Conservation (phyloP, 306 rosid genomes). For the Canavalia gladiata region DNA sequence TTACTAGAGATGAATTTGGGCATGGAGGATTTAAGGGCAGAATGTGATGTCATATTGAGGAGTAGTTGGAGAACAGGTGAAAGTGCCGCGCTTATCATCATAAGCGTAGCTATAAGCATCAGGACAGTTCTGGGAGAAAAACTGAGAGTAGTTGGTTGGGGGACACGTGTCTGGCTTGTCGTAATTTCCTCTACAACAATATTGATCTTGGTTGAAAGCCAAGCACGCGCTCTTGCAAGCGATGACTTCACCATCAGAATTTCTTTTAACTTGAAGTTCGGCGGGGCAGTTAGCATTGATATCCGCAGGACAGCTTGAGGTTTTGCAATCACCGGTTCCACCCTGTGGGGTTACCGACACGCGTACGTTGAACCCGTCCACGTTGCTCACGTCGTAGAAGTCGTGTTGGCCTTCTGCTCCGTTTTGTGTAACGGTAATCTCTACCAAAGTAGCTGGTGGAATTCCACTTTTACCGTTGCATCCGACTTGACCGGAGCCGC, state of each 20-base stretch:
- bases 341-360: conserved; percentile 58
- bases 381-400: conserved; percentile 70
- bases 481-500: conserved; percentile 61
- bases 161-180: conserved; percentile 43
- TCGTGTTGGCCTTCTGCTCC: conserved; percentile 56
- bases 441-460: conserved; percentile 63
- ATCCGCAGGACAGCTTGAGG: conserved; percentile 47
- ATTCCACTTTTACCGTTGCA: conserved; percentile 72
- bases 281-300: conserved; percentile 55
- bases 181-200: conserved; percentile 59
- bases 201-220: conserved; percentile 58
- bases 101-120: no score
- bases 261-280: conserved; percentile 42
- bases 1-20: no score
- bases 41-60: no score
- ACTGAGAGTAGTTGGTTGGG: conserved; percentile 53
- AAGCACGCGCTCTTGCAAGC: conserved; percentile 80
- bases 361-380: conserved; percentile 76
- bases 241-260: conserved; percentile 50
- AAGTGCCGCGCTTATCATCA: no score
- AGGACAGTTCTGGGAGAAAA: conserved; percentile 47
- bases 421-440: conserved; percentile 50
- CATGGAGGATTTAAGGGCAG: no score
- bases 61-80: no score
- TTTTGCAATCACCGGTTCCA: conserved; percentile 48